Conservation (phyloP, 768 basidiomycete genomes). For the Serpula lacrymans region DNA sequence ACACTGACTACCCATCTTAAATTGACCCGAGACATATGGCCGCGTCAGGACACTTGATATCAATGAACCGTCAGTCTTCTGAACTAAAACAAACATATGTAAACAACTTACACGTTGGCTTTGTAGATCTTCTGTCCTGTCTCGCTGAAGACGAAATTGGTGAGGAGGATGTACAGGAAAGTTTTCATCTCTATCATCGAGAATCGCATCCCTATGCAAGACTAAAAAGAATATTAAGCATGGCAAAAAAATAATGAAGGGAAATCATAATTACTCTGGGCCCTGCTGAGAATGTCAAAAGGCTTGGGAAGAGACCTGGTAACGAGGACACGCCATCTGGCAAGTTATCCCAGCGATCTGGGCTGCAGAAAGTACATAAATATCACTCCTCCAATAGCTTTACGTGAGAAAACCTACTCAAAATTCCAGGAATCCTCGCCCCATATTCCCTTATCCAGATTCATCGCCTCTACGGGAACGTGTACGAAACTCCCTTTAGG, state of each 20-base stretch:
- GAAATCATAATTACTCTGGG: constrained; percentile 56
- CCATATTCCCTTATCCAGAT: constrained; percentile 75
- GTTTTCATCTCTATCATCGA: constrained; percentile 83
- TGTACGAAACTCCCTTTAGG: constrained; percentile 74
- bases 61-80: constrained; percentile 1
- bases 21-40: constrained; percentile 55
- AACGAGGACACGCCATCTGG: constrained; percentile 64
- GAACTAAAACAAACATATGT: background rate
- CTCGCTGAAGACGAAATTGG: constrained; percentile 56
- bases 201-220: constrained; percentile 80
- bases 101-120: constrained; percentile 55
- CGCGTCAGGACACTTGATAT: constrained; percentile 55
- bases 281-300: constrained; percentile 76
- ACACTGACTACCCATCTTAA: constrained; percentile 57
- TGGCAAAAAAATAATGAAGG: constrained; percentile 6
- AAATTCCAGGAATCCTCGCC: constrained; percentile 81
- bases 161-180: constrained; percentile 67
- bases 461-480: constrained; percentile 76
- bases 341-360: constrained; percentile 77
- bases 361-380: constrained; percentile 38
- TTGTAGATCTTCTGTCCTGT: constrained; percentile 53
- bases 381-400: background rate
- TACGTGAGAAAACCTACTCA: constrained; percentile 44
- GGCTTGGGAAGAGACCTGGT: constrained; percentile 71
- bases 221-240: constrained; percentile 37